A percentile compares a stretch with the other conserved stretches of the same genome.
phyloP scores from a whole-genome alignment of 2,329 filamentous ascomycete species.

The Claviceps monticola region DNA sequence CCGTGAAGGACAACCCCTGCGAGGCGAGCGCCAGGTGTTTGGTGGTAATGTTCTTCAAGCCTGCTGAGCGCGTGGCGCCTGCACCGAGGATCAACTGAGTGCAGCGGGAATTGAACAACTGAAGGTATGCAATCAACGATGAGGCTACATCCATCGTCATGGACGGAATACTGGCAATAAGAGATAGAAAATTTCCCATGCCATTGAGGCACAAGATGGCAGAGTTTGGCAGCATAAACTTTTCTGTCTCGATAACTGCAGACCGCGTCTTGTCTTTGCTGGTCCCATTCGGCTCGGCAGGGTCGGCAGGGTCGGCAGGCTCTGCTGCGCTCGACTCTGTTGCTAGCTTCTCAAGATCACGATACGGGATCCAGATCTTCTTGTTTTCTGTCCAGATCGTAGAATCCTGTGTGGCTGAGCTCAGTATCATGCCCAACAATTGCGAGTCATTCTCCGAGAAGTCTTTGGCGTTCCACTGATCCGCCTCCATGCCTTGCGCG shows the following conservation, averaged over 20 bases:
- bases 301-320: conserved; percentile 2
- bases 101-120: conserved; percentile 88
- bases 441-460: conserved; percentile 49
- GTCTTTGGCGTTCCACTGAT: conserved; percentile 68
- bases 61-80: conserved; percentile 76
- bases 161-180: conserved; percentile 74
- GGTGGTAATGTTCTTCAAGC: conserved; percentile 90
- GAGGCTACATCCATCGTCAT: conserved; percentile 74
- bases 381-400: conserved; percentile 49
- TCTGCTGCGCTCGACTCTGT: conserved; percentile 13
- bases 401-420: conserved; percentile 58
- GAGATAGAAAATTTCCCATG: conserved; percentile 68
- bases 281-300: conserved; percentile 31
- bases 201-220: conserved; percentile 69
- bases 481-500: conserved; percentile 63
- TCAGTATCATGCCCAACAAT: conserved; percentile 50
- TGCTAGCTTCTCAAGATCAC: conserved; percentile 22
- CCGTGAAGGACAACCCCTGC: conserved; percentile 77
- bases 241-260: conserved; percentile 71
- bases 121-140: conserved; percentile 71
- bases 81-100: conserved; percentile 95
- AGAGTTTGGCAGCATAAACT: conserved; percentile 73
- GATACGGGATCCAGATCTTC: conserved; percentile 41
- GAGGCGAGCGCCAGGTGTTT: conserved; percentile 87
- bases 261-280: conserved; percentile 52